These are phyloP conservation scores for Exserohilum rostratum DNA, from an alignment of 2,329 filamentous ascomycete genomes.

Conservation along the genomic window DNA sequence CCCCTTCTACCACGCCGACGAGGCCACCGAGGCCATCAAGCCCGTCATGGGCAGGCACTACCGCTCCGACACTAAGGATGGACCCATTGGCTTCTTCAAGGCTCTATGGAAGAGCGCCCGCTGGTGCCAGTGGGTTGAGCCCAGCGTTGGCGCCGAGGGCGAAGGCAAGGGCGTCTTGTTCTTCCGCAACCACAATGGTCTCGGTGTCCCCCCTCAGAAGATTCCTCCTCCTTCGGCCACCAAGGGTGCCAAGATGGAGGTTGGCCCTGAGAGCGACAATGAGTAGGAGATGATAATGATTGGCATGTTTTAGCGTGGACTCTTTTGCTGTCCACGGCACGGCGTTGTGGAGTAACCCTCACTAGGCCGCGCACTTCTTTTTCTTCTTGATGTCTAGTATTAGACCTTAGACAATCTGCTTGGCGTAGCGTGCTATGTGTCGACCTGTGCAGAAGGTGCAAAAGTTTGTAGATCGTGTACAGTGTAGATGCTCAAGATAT, in stretches of 20 bases:
- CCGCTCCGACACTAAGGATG: constrained; percentile 78
- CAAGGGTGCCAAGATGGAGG: constrained; percentile 45
- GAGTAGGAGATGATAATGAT: constrained; percentile 30
- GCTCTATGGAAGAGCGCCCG: constrained; percentile 81
- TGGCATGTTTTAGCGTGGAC: constrained; percentile 26
- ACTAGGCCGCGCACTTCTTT: constrained; percentile 16
- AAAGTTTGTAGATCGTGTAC: constrained; percentile 20
- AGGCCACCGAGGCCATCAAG: constrained; percentile 93
- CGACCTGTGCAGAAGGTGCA: constrained; percentile 3
- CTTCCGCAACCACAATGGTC: constrained; percentile 91
- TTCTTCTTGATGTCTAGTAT: constrained; percentile 21
- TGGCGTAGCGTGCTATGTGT: constrained; percentile 18
- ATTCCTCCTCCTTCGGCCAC: constrained; percentile 28
- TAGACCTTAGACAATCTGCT: constrained; percentile 19
- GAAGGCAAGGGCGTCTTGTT: constrained; percentile 86
- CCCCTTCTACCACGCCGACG: constrained; percentile 95
- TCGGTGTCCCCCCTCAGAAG: constrained; percentile 63
- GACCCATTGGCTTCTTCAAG: constrained; percentile 78
- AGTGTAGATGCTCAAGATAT: constrained; percentile 6
- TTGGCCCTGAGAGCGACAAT: constrained; percentile 40
- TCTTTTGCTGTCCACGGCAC: constrained; percentile 11
- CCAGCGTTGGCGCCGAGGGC: constrained; percentile 78
- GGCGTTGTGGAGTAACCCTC: constrained; percentile 28
- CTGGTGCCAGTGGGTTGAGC: constrained; percentile 97
- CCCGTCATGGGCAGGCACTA: constrained; percentile 95